Evolutionary conservation across 2,329 filamentous ascomycete species (phyloP).

Genomic region (Ophiocordyceps australis): DNA sequence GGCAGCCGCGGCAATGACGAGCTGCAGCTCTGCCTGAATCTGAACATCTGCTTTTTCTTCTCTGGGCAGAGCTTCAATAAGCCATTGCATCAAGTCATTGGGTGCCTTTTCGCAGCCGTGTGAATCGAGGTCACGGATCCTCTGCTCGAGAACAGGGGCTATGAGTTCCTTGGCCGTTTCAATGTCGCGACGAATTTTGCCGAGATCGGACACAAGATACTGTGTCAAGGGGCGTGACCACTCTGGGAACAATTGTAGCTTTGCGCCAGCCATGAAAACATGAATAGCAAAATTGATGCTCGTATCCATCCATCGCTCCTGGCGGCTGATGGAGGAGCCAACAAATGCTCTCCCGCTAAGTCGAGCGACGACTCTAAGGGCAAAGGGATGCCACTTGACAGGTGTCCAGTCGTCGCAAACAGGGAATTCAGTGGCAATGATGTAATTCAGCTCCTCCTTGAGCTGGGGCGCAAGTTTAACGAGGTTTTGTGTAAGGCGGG

Average conservation of each 20-base stretch:
- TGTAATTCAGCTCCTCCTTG: constrained; percentile 25
- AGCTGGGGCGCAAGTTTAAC: constrained; percentile 24
- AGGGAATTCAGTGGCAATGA: constrained; percentile 27
- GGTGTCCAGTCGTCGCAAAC: constrained; percentile 34
- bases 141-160: constrained; percentile 25
- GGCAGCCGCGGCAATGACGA: constrained; percentile 23
- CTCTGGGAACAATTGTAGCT: constrained; percentile 31
- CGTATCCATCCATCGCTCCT: constrained; percentile 34
- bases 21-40: constrained; percentile 21
- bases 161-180: constrained; percentile 22
- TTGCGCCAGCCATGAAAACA: constrained; percentile 25
- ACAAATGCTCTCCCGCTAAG: constrained; percentile 35
- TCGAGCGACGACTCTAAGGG: constrained; percentile 31
- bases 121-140: constrained; percentile 20
- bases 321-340: constrained; percentile 27
- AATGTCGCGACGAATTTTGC: constrained; percentile 24
- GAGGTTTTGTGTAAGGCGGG: constrained; percentile 27
- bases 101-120: constrained; percentile 15
- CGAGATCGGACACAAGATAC: constrained; percentile 25
- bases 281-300: constrained; percentile 30
- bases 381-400: constrained; percentile 31
- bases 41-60: constrained; percentile 17
- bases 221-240: constrained; percentile 28
- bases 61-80: constrained; percentile 20
- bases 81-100: constrained; percentile 26